Evolutionary conservation across 345 rosid genomes (phyloP), one percentile per base, ranked within the genome.

Genomic region (Theobroma cacao): DNA sequence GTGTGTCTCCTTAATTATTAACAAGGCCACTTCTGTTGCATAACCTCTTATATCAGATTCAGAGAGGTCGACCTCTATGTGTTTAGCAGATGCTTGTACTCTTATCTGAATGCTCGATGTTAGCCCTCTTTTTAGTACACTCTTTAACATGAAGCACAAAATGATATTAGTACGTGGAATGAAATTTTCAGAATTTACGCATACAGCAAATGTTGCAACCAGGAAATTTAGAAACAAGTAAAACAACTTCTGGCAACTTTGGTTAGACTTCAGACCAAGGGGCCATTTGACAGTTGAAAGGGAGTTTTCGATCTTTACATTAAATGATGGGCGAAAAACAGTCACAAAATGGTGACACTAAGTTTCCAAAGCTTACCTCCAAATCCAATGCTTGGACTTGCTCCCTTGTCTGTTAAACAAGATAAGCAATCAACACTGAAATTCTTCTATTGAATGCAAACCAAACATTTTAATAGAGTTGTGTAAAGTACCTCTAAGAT

Each of bases 1-100:
- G 12, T 75, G 7, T 47, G 30, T 60, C 61, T 50, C 72, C 58
- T 59, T 41, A 15, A 80, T 48, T 7, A 76, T 38, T 30, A 59
- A 53, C 26, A 50, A 36, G 33, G 74, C 47, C 53, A 65, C 66
- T 5, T 80, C 60, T 22, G 66, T 53, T 14, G 52, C 76, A 60
- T 78, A 31, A 14, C 48, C 80, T 40, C 11, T 38, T 22, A 60
- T 20, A 22, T 20, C 47, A 10, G 48, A 15, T 30, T 61, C 65
- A 24, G 55, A 24, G 15, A 68, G 33, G 63, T 75, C 9, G 17
- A 75, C 58, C 59, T 76, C 76, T 17, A 77, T 58, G 31, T 77
- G 80, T 59, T 68, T 50, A 43, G 75, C 3, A 0, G 75, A 77
- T 18, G 2, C 12, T 41, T 11, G 12, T 33, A 56, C 73, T 48